Evolutionary conservation across 2,329 filamentous ascomycete genomes (phyloP).

Genomic region (Corynespora cassiicola): DNA sequence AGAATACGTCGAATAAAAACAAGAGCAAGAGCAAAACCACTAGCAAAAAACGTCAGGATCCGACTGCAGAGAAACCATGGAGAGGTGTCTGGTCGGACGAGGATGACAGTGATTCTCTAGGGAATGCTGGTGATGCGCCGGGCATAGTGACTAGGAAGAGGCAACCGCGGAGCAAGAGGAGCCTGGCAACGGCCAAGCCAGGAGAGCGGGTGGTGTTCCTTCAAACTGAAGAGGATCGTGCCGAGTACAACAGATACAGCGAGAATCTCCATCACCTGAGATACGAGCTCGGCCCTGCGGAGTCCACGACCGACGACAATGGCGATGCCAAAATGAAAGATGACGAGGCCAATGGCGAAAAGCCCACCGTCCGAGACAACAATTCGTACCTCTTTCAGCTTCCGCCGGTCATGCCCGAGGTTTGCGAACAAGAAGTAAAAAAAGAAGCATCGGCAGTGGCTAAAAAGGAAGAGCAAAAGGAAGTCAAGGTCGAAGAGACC

Average conservation of each 20-base stretch:
- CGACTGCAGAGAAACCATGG: slow-evolving; percentile 52
- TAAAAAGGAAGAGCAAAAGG: slow-evolving; percentile 21
- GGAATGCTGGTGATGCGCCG: slow-evolving; percentile 54
- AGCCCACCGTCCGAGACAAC: slow-evolving; percentile 51
- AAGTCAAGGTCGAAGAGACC: slow-evolving; percentile 41
- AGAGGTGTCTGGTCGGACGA: slow-evolving; percentile 54
- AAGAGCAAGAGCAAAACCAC: slow-evolving; percentile 52
- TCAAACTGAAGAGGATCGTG: slow-evolving; percentile 60
- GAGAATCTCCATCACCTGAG: slow-evolving; percentile 54
- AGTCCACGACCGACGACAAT: slow-evolving; percentile 39
- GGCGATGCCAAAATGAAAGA: slow-evolving; percentile 50
- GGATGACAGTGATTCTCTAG: slow-evolving; percentile 45
- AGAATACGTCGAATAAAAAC: slow-evolving; percentile 33
- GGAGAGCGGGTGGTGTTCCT: slow-evolving; percentile 42
- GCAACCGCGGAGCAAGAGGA: too few species aligned
- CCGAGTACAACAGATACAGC: slow-evolving; percentile 57
- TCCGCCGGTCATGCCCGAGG: slow-evolving; percentile 66
- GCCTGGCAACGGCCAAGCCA: slow-evolving; percentile 8
- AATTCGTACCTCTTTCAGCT: slow-evolving; percentile 70
- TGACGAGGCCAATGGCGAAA: slow-evolving; percentile 22
- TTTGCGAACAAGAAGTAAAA: slow-evolving; percentile 50
- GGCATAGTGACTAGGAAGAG: slow-evolving; percentile 22
- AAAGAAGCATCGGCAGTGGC: slow-evolving; percentile 27
- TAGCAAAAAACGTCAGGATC: too few species aligned
- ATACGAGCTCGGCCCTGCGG: slow-evolving; percentile 53